Evolutionary conservation across 352 stramenopile species (phyloP).

Genomic region (Globisporangium lucens): DNA sequence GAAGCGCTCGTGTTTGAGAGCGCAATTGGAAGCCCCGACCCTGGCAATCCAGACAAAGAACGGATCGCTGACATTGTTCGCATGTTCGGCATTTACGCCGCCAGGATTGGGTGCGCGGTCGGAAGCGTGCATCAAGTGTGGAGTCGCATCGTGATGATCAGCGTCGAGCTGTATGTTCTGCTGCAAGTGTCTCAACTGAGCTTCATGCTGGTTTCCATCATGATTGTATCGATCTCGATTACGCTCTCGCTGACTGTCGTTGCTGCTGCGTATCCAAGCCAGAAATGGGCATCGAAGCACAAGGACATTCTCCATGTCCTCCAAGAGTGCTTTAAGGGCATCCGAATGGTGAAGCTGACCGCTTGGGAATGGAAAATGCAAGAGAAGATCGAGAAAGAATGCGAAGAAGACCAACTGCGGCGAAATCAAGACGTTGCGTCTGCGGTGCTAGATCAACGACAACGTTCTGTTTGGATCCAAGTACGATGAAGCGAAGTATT

Average conservation of each 20-base stretch:
- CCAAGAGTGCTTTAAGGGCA: constrained; percentile 45
- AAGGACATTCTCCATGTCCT: constrained; percentile 22
- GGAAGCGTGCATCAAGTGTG: constrained; percentile 30
- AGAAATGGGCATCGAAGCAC: too few relatives aligned
- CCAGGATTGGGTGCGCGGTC: constrained; percentile 19
- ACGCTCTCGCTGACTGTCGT: constrained; percentile 22
- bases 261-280: too few relatives aligned
- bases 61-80: constrained; percentile 32
- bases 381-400: constrained; percentile 49
- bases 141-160: constrained; percentile 27
- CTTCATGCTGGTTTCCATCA: too few relatives aligned
- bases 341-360: constrained; percentile 86
- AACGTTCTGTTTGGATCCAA: constrained; percentile 87
- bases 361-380: constrained; percentile 75
- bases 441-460: constrained; percentile 35
- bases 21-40: constrained; percentile 27
- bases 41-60: constrained; percentile 24
- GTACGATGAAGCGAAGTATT: constrained; percentile 61
- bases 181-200: constrained; percentile 28
- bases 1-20: constrained; percentile 36
- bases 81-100: constrained; percentile 26
- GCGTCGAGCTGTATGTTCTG: constrained; percentile 34
- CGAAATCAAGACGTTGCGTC: not conserved
- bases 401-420: constrained; percentile 33
- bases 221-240: constrained; percentile 13